Conservation (phyloP, 2,329 filamentous ascomycete genomes). For the Aspergillus sp. region DNA sequence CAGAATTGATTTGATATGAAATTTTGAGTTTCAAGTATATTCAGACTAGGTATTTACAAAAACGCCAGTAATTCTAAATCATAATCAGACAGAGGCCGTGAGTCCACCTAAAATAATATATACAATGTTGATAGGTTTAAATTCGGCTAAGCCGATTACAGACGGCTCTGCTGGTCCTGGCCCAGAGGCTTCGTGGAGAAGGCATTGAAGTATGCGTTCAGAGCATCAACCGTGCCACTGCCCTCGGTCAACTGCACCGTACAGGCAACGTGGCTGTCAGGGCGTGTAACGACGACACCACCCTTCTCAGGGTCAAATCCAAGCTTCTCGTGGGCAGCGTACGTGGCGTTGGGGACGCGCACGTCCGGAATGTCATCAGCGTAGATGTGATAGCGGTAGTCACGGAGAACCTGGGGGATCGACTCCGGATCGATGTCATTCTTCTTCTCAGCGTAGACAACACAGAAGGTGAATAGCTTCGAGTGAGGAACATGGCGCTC, state of each 20-base stretch:
- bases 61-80: slow-evolving; percentile 15
- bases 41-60: slow-evolving; percentile 8
- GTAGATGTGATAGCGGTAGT: slow-evolving; percentile 81
- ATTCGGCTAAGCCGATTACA: slow-evolving; percentile 21
- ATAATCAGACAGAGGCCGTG: neutral
- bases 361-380: slow-evolving; percentile 79
- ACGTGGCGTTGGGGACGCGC: slow-evolving; percentile 66
- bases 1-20: neutral
- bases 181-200: slow-evolving; percentile 63
- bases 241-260: slow-evolving; percentile 74
- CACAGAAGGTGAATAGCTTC: slow-evolving; percentile 75
- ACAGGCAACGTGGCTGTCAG: slow-evolving; percentile 83
- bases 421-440: slow-evolving; percentile 71
- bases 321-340: slow-evolving; percentile 82
- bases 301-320: slow-evolving; percentile 72
- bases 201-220: slow-evolving; percentile 78
- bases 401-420: slow-evolving; percentile 67
- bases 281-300: slow-evolving; percentile 78
- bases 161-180: slow-evolving; percentile 36
- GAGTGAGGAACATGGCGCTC: slow-evolving; percentile 85
- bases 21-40: slow-evolving; percentile 4
- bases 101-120: neutral
- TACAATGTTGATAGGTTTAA: slow-evolving; percentile 4
- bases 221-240: slow-evolving; percentile 72
- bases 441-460: slow-evolving; percentile 69